Conservation (phyloP, 371 early-diverging fungal genomes). For the Mortierella sp. region DNA sequence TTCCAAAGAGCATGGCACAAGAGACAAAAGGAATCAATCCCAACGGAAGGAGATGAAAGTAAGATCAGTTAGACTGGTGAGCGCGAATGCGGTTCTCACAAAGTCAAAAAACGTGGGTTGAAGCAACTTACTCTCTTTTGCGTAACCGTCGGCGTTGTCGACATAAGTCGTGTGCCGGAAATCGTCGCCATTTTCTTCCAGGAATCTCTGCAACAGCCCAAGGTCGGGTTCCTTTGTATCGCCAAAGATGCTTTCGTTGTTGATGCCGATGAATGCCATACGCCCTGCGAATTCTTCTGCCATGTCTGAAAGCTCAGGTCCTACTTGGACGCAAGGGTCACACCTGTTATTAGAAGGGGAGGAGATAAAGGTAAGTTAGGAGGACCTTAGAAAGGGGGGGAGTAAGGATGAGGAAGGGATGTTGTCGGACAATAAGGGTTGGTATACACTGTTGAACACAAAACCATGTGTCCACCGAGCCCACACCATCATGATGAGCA, state of each 20-base stretch:
- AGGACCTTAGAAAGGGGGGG: no score
- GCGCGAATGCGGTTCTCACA: no score
- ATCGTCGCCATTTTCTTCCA: conserved; percentile 22
- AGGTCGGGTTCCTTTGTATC: conserved; percentile 22
- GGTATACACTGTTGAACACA: background rate
- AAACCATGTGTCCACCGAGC: background rate
- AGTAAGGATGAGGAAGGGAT: background rate
- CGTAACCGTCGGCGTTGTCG: conserved; percentile 40
- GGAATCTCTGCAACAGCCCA: conserved; percentile 19
- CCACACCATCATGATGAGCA: no score
- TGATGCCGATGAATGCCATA: conserved; percentile 39
- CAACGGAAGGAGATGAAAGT: no score
- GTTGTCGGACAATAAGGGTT: background rate
- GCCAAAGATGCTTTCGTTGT: conserved; percentile 52
- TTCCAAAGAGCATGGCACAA: background rate
- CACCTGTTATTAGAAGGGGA: conserved; percentile 20
- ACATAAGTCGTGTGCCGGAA: conserved; percentile 43
- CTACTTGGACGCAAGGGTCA: conserved; percentile 41
- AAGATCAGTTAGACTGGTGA: no score
- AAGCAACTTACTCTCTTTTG: conserved; percentile 40
- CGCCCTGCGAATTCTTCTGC: conserved; percentile 35
- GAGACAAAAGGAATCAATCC: no score
- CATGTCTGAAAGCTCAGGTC: conserved; percentile 42
- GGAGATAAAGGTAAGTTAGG: background rate
- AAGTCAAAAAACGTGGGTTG: no score